Base-by-base conservation (phyloP, 495 filamentous ascomycete species). In the Lophiostoma macrostomum region DNA sequence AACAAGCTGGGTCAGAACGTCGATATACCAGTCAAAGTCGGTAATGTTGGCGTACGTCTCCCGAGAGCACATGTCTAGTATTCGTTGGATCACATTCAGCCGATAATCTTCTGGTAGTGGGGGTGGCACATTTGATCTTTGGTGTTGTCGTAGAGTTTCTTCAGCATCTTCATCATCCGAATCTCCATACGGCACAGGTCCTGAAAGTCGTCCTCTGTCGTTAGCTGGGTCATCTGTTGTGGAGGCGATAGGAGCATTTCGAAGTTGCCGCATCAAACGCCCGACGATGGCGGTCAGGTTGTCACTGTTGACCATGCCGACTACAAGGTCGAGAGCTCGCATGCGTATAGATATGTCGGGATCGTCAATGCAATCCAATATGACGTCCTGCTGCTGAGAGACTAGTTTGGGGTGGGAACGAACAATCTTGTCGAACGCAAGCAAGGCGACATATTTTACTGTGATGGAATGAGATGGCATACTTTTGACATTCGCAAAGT, bases 1-100 rank as follows among this genome's bases (percentile, higher is more conserved):
- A 25, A 96, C 78, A 2, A 98, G 75, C 61, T 91, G 86, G 5
- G 88, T 80, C 8, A 98, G 71, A 30, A 91, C 78, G 51, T 87
- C 83, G 41, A 97, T 81, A 71, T 97, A 97, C 93, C 93, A 98
- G 55, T 95, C 93, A 66, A 98, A 97, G 65, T 98, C 93, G 37
- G 71, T 71, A 38, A 97, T 70, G 62, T 87, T 87, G 13, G 80
- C 77, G 67, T 96, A 98, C 50, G 89, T 95, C 55, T 88, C 84
- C 40, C 83, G 79, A n/a, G 87, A 88, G 69, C 94, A 97, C 77
- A 98, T 93, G 50, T 86, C 83, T 18, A 97, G 64, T 48, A 96
- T 88, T 36, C 84, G 77, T 29, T 77, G 77, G 23, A 96, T 84
- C 24, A 96, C 86, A 53, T 84, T 84, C 10, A 83, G 67, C 30